Evolutionary conservation across 2,329 filamentous ascomycete species (phyloP).

Genomic region (Mariannaea elegans): DNA sequence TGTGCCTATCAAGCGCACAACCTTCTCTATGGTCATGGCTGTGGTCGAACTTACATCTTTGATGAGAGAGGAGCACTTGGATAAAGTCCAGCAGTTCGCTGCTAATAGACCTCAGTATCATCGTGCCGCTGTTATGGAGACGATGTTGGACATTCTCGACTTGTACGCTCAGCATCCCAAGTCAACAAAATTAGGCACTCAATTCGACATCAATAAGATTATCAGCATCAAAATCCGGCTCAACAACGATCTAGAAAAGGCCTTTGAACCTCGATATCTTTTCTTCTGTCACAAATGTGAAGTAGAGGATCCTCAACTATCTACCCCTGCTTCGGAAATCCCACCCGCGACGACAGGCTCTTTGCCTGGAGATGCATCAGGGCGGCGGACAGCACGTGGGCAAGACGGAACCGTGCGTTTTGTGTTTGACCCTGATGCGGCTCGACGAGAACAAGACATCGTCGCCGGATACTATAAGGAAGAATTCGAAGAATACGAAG

Average conservation of each 20-base stretch:
- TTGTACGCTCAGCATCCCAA: constrained; percentile 87
- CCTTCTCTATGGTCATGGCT: constrained; percentile 84
- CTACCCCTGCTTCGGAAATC: constrained; percentile 43
- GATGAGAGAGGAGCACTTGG: constrained; percentile 60
- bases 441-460: constrained; percentile 73
- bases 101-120: constrained; percentile 57
- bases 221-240: constrained; percentile 87
- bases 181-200: constrained; percentile 76
- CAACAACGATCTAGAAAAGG: constrained; percentile 79
- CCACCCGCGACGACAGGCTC: constrained; percentile 53
- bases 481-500: constrained; percentile 79
- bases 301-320: constrained; percentile 46
- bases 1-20: constrained; percentile 88
- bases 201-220: constrained; percentile 79
- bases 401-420: constrained; percentile 85
- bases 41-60: constrained; percentile 82
- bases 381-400: constrained; percentile 49
- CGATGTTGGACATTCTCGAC: constrained; percentile 88
- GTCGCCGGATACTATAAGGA: constrained; percentile 76
- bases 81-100: constrained; percentile 59
- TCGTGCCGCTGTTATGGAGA: constrained; percentile 70
- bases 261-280: constrained; percentile 70
- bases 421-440: constrained; percentile 83
- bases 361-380: constrained; percentile 46
- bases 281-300: constrained; percentile 65